Evolutionary conservation across 345 rosid species (phyloP).

Genomic region (Populus euphratica): DNA sequence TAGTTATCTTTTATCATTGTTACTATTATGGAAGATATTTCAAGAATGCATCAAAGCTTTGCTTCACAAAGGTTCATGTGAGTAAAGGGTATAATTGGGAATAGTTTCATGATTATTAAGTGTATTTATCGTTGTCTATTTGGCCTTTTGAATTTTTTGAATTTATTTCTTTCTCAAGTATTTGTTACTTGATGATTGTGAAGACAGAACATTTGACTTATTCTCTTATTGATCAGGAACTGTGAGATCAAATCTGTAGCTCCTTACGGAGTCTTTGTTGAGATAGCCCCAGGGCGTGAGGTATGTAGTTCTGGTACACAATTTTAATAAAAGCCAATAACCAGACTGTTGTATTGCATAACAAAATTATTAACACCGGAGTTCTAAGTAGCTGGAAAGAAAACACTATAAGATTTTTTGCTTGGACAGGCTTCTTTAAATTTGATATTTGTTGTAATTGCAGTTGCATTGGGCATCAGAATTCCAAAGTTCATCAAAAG

Average conservation of each 20-base stretch:
- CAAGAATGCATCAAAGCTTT: not conserved
- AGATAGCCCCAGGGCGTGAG: constrained; percentile 97
- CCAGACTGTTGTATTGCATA: not conserved
- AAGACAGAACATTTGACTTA: constrained; percentile 9
- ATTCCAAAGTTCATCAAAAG: not conserved
- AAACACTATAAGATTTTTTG: not conserved
- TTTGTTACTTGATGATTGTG: constrained; percentile 9
- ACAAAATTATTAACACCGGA: not conserved
- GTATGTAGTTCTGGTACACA: constrained; percentile 30
- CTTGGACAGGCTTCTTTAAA: not conserved
- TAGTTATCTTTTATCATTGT: not conserved
- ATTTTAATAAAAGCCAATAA: not conserved
- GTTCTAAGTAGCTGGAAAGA: not conserved
- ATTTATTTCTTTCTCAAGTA: constrained; percentile 1
- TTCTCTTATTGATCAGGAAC: constrained; percentile 46
- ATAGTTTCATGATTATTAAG: not conserved
- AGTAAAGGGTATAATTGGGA: not conserved
- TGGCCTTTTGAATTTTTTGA: constrained; percentile 2
- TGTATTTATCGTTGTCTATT: not conserved
- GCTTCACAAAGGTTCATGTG: not conserved
- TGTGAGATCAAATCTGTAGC: constrained; percentile 88
- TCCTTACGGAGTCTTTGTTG: constrained; percentile 90
- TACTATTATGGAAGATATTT: not conserved
- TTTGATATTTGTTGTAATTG: not conserved
- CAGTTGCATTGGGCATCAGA: not conserved